phyloP scores from a whole-genome alignment of 148 eudicot genomes.

The Cornus florida region DNA sequence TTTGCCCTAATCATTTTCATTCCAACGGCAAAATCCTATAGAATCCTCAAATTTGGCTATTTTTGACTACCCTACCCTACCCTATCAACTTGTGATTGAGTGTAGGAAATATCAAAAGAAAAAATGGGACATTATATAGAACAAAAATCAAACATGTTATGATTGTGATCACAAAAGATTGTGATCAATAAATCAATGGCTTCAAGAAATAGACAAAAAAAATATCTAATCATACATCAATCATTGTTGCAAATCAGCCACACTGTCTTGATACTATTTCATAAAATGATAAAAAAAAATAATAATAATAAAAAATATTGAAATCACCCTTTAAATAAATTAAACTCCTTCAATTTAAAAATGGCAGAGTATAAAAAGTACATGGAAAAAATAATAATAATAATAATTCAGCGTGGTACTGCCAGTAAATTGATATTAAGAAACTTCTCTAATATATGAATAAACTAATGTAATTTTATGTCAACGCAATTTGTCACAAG shows the following conservation, averaged over 20 bases:
- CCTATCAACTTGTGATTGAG: neutral
- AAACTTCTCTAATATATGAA: neutral
- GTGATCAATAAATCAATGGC: neutral
- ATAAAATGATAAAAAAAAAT: neutral
- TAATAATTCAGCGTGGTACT: neutral
- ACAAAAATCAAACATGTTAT: neutral
- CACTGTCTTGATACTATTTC: neutral
- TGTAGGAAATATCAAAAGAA: neutral
- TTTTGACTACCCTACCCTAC: neutral
- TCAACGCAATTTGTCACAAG: neutral
- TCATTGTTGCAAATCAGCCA: neutral
- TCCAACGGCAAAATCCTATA: neutral
- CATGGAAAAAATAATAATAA: no score
- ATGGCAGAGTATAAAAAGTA: neutral
- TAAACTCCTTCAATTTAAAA: neutral
- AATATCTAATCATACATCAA: neutral
- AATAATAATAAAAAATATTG: neutral
- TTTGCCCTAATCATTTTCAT: neutral
- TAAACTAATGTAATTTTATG: neutral
- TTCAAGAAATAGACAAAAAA: constrained; percentile 4
- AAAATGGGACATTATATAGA: neutral
- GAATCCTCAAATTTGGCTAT: no score
- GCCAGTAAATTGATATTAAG: neutral
- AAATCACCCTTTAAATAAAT: neutral
- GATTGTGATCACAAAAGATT: neutral